Conservation (phyloP, 352 stramenopile genomes). For the Phytophthora fragariae region DNA sequence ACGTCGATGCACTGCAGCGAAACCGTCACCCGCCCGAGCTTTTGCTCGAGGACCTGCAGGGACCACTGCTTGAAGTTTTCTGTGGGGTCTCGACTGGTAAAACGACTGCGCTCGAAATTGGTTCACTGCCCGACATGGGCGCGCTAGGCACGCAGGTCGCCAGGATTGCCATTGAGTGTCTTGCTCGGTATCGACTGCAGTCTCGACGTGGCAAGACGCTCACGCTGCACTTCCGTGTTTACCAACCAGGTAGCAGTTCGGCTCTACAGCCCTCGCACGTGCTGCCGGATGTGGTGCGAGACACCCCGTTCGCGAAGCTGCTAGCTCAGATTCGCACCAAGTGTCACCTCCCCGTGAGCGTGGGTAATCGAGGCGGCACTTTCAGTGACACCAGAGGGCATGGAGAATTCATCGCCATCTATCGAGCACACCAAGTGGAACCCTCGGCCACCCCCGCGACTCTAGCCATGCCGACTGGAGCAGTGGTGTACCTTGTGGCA, state of each 20-base stretch:
- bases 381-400: slow-evolving; percentile 21
- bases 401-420: slow-evolving; percentile 41
- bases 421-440: slow-evolving; percentile 59
- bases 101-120: slow-evolving; percentile 7
- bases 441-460: slow-evolving; percentile 34
- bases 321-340: slow-evolving; percentile 53
- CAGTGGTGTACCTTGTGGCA: slow-evolving; percentile 57
- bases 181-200: slow-evolving; percentile 41
- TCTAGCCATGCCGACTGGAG: slow-evolving; percentile 51
- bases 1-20: slow-evolving; percentile 46
- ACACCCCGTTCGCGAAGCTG: slow-evolving; percentile 44
- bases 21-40: slow-evolving; percentile 43
- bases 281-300: slow-evolving; percentile 43
- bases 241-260: slow-evolving; percentile 26
- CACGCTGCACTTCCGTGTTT: slow-evolving; percentile 53
- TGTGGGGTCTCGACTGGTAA: slow-evolving; percentile 26
- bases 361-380: slow-evolving; percentile 16
- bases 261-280: slow-evolving; percentile 29
- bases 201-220: slow-evolving; percentile 52
- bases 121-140: slow-evolving; percentile 18
- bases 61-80: slow-evolving; percentile 32
- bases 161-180: slow-evolving; percentile 29
- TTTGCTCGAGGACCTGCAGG: slow-evolving; percentile 37
- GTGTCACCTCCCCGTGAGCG: slow-evolving; percentile 37
- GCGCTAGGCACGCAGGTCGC: slow-evolving; percentile 19